Evolutionary conservation across 305 asterid species (phyloP).

Genomic region (Rubia tinctorum): DNA sequence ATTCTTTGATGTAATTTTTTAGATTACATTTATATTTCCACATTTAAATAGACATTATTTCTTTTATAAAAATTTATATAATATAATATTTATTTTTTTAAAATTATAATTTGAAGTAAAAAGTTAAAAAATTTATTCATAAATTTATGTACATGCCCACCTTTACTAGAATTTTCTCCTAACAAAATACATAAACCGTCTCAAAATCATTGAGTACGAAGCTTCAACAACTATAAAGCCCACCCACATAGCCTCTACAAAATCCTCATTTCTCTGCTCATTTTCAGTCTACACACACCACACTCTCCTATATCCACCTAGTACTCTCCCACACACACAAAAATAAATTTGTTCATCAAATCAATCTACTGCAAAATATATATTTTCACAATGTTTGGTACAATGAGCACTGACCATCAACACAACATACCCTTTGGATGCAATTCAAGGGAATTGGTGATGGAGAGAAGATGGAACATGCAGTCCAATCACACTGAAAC

Average conservation of each 20-base stretch:
- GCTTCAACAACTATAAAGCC: background rate
- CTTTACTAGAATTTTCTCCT: no score
- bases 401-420: slow-evolving; percentile 28
- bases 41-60: no score
- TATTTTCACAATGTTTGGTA: slow-evolving; percentile 33
- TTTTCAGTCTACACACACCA: slow-evolving; percentile 7
- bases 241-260: slow-evolving; percentile 13
- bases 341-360: background rate
- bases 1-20: no score
- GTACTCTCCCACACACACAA: background rate
- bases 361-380: no score
- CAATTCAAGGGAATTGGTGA: slow-evolving; percentile 35
- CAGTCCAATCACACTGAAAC: slow-evolving; percentile 37
- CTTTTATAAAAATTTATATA: no score
- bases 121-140: no score
- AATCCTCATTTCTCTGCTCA: slow-evolving; percentile 2
- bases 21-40: no score
- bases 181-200: background rate
- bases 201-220: background rate
- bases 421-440: slow-evolving; percentile 28
- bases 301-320: slow-evolving; percentile 15
- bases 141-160: no score
- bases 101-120: no score
- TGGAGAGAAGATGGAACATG: slow-evolving; percentile 41
- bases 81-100: no score